Base-by-base conservation (phyloP, 192 early-diverging fungal genomes). In the Rhizophagus sp. region DNA sequence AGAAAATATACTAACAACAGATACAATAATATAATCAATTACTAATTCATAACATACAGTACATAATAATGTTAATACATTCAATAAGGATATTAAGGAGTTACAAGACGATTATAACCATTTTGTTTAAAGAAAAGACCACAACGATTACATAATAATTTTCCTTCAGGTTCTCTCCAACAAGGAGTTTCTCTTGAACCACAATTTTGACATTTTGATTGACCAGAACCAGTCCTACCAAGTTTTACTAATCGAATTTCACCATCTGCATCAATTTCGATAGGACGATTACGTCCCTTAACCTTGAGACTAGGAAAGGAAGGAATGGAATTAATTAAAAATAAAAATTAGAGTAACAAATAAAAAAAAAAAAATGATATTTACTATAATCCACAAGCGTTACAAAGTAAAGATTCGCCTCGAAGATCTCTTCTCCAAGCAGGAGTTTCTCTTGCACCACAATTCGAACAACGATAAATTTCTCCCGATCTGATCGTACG, bases 351-450 rank as follows among this genome's bases (percentile, higher is more conserved):
- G n/a, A n/a, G 30, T 30, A 30, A 30, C 30, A 30, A 30, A 30
- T 30, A 30, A 30, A 30, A 30, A 30, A 30, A 30, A 30, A 30
- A 1, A 30, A 30, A 30, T 2, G 12, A 50, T 39, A 78, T 27
- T 67, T 67, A 78, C 76, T 78, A 78, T 52, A 78, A 67, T 24
- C 76, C 76, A 50, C 76, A 78, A 22, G 76, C 76, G 41, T 78
- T 78, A 67, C 64, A 67, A 65, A 78, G 47, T 49, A 78, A 68
- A 33, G 39, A 65, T 34, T 52, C 34, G 10, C 76, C 76, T 67
- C 22, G 64, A 44, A 52, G 39, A 50, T 78, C 76, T 52, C 76
- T 66, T 68, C 76, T 78, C 76, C 76, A 78, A 30, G 76, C 76
- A 4, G 76, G 76, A 0, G 65, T 68, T 36, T 78, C 44, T 33